Evolutionary conservation across 2,329 filamentous ascomycete species (phyloP), one percentile per base, ranked within the genome.

Genomic region (Sordariomycetes sp.): DNA sequence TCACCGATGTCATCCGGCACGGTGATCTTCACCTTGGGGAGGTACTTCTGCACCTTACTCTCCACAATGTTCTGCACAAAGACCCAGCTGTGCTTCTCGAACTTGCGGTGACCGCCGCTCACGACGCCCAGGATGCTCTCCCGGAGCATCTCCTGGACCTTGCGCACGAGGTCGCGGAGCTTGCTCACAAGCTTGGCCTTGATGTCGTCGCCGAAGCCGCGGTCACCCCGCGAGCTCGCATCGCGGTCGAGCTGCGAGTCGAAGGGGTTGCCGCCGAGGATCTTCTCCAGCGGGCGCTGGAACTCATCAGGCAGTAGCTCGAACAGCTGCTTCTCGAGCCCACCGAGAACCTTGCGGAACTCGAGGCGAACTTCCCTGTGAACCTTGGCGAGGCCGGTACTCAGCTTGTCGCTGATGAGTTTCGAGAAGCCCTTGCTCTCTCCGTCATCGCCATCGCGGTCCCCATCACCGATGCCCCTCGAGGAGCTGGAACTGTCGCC

Each of bases 1-100:
- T 75, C 74, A 1, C 73, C 73, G 45, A 76, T 74, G 42, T 76
- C 73, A 59, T 76, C 73, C 0, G 73, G 73, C 48, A 76, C 72
- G 3, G 63, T 63, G 59, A 76, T 76, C 61, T 71, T 72, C 2
- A 76, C 73, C 59, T 72, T 72, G 59, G 73, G 73, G 24, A 76
- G 63, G 60, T 74, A 76, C 62, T 65, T 72, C 60, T 74, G 72
- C 51, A 76, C 72, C 66, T 75, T 75, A 51, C 67, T 62, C 65
- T 76, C 71, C 20, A 76, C 73, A 58, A 70, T 74, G 12, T 66
- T 67, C 61, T 76, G 73, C 58, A 76, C 73, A 61, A 74, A 75
- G 7, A 73, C 62, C 73, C 73, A 76, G 59, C 72, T 75, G 61
- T 72, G 63, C 20, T 66, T 66, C 67, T 76, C 73, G 56, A 76